Base-by-base conservation (phyloP, 2,329 filamentous ascomycete genomes). In the Paecilomyces formosus region DNA sequence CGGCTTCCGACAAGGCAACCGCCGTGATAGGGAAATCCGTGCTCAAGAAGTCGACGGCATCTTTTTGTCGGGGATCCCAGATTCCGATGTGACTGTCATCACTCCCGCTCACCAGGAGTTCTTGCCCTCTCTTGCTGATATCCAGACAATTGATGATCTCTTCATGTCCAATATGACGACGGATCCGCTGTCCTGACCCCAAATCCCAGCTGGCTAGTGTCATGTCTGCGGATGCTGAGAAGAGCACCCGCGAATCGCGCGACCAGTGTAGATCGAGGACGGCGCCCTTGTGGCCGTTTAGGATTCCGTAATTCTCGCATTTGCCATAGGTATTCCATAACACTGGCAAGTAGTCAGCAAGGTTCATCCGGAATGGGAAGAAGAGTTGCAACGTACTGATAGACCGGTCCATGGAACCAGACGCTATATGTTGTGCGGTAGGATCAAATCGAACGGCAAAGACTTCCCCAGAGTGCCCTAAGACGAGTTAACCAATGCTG, bases 261-360 rank as follows among this genome's bases (percentile, higher is more conserved):
- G 94, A 96, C 94, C 94, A 99, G 71, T 96, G 92, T 53, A 99
- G 79, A 74, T 97, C 94, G 26, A 97, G 80, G 54, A 99, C 80
- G 1, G 94, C 94, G 64, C 91, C 91, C 71, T 90, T 92, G 78
- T 99, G 94, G 33, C 94, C 94, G 8, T 81, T 91, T 56, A 99
- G 80, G 28, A 90, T 79, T 60, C 93, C 92, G 69, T 97, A 97
- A 77, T 99, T 99, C 70, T 96, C 90, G 78, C 93, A 97, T 66
- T 91, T 84, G 68, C 92, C 93, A 61, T 93, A 92, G 1, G 92
- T 95, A 68, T 89, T 86, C 94, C 94, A 99, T 30, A 99, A 83
- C 76, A 97, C 90, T 95, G 45, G 5, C 45, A 51, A 1, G 30
- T 2, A 24, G 54, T 60, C 33, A 55, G 54, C 28, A 39, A 33